Conservation (phyloP, 176 grass and related monocot species). For the Zizania latifolia region DNA sequence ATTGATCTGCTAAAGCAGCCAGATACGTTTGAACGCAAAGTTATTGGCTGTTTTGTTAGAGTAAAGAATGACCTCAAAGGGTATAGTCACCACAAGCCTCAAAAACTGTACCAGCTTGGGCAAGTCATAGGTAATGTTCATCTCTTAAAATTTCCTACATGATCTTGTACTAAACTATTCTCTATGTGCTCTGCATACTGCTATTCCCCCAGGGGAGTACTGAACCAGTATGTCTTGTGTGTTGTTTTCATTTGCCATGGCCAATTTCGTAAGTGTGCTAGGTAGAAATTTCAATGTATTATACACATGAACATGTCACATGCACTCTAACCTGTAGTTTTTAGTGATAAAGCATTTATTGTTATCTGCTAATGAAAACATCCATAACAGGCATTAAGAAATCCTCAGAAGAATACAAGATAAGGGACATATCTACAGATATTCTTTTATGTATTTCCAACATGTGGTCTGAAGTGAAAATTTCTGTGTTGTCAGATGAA, state of each 20-base stretch:
- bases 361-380: conserved; percentile 13
- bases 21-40: conserved; percentile 69
- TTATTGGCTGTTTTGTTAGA: conserved; percentile 77
- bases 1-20: conserved; percentile 66
- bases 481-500: conserved; percentile 67
- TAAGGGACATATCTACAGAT: conserved; percentile 42
- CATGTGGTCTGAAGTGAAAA: conserved; percentile 48
- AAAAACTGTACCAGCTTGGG: conserved; percentile 53
- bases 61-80: conserved; percentile 62
- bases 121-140: conserved; percentile 64
- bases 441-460: conserved; percentile 53
- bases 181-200: neutral
- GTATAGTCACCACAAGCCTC: conserved; percentile 24
- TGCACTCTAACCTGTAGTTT: neutral
- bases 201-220: neutral
- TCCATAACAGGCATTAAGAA: conserved; percentile 55
- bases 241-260: neutral
- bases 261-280: neutral
- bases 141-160: neutral
- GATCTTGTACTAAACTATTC: neutral
- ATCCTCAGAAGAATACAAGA: conserved; percentile 58
- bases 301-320: neutral
- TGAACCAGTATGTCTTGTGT: neutral
- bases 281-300: neutral
- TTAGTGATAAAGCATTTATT: neutral